These are phyloP conservation scores for Pisolithus sp. DNA, from an alignment of 768 basidiomycete genomes.

Conservation along the genomic window DNA sequence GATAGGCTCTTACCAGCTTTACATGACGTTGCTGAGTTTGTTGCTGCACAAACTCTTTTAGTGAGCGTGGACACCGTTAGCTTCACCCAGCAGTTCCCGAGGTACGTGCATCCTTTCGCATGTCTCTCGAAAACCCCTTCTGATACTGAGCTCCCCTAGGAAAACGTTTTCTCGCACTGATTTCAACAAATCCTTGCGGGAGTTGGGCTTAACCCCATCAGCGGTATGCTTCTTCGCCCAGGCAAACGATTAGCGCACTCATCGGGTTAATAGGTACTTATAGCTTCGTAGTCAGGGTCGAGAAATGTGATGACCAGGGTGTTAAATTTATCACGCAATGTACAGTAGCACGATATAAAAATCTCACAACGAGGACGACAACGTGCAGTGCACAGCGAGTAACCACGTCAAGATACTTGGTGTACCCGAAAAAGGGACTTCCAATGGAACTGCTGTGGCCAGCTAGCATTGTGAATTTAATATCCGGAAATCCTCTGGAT, in stretches of 20 bases:
- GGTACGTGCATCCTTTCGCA: slow-evolving; percentile 43
- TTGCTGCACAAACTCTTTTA: slow-evolving; percentile 65
- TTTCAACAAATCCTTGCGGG: slow-evolving; percentile 72
- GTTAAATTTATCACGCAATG: not conserved
- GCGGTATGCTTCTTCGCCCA: slow-evolving; percentile 46
- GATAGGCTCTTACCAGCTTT: slow-evolving; percentile 45
- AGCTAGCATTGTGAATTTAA: too few species aligned
- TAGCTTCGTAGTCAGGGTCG: not conserved
- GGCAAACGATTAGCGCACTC: not conserved
- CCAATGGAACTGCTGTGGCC: too few species aligned
- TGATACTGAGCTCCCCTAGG: slow-evolving; percentile 31
- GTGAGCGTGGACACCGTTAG: slow-evolving; percentile 75
- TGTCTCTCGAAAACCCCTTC: not conserved
- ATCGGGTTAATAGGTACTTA: not conserved
- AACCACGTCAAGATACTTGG: too few species aligned
- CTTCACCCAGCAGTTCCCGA: slow-evolving; percentile 78
- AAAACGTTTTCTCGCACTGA: slow-evolving; percentile 72
- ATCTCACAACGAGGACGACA: too few species aligned
- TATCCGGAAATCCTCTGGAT: too few species aligned
- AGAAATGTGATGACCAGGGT: not conserved
- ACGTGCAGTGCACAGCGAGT: too few species aligned
- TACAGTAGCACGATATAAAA: not conserved
- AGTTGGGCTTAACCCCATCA: slow-evolving; percentile 86
- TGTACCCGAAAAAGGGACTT: too few species aligned
- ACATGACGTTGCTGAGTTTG: slow-evolving; percentile 78